Conservation (phyloP, 2,329 filamentous ascomycete species). For the Fusarium proliferatum region DNA sequence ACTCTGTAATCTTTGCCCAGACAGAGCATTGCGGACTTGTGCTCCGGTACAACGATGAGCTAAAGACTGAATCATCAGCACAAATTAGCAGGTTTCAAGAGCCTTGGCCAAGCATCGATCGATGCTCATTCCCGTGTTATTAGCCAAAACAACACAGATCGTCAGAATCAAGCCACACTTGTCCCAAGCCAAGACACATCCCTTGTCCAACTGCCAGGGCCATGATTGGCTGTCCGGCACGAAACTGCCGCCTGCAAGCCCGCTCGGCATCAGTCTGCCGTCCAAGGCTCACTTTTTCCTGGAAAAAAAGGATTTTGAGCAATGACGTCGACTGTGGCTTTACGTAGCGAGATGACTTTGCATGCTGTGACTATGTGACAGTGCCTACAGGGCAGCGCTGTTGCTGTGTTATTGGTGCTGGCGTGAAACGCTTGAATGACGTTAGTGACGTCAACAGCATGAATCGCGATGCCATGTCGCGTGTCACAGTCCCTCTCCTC, state of each 20-base stretch:
- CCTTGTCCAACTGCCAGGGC: not conserved
- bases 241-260: slow-evolving; percentile 28
- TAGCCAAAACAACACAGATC: not conserved
- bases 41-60: not conserved
- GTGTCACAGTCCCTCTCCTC: not conserved
- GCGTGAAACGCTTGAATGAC: slow-evolving; percentile 3
- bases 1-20: not conserved
- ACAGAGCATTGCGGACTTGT: not conserved
- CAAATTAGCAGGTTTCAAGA: slow-evolving; percentile 12
- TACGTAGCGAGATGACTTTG: slow-evolving; percentile 2
- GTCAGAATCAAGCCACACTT: slow-evolving; percentile 28
- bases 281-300: slow-evolving; percentile 14
- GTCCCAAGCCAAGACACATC: slow-evolving; percentile 26
- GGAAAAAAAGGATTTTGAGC: not conserved
- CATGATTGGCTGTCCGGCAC: slow-evolving; percentile 29
- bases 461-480: not conserved
- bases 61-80: slow-evolving; percentile 17
- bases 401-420: not conserved
- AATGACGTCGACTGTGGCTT: slow-evolving; percentile 36
- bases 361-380: not conserved
- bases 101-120: not conserved
- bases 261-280: slow-evolving; percentile 38
- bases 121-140: slow-evolving; percentile 4
- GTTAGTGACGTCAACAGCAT: slow-evolving; percentile 31
- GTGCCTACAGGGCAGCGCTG: not conserved